Evolutionary conservation across 2,329 filamentous ascomycete genomes (phyloP), one percentile per base, ranked within the genome.

Genomic region (Colletotrichum chlorophyti): DNA sequence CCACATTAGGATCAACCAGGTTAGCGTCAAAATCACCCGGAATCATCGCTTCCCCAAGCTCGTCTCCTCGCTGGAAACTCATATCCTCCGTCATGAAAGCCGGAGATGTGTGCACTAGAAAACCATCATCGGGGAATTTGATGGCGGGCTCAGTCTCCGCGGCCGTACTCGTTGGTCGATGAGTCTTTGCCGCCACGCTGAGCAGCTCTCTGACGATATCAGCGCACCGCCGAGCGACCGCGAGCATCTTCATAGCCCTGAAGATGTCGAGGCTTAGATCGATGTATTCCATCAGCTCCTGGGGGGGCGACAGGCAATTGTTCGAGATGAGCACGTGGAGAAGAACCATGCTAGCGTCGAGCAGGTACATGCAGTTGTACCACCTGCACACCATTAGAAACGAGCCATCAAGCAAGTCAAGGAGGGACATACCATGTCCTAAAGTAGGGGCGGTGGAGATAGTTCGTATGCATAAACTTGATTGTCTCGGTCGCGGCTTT

Each of bases 291-390:
- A 60, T 60, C 6, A 60, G 43, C 15, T 57, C 43, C 12, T 60
- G 37, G 14, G 43, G 31, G 5, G 57, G 52, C 37, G 57, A 49
- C 2, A 51, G 57, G 26, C 51, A 55, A 19, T 55, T 57, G 38
- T 60, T 60, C 12, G 57, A 55, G 15, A 60, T 60, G 38, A 60
- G 51, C 7, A 57, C 51, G 31, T 60, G 57, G 3, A 60, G 42
- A 15, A 60, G 43, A 4, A 60, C 57, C 57, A 60, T 60, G 43
- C 57, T 49, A 14, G 57, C 57, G 19, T 60, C 57, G 21, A 60
- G 51, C 2, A 60, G 43, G 21, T 60, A 60, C 57, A 60, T 60
- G 51, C 57, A 60, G 38, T 60, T 60, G 21, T 60, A 60, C 57
- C 57, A 60, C 57, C 57, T 60, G 4, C 11, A 10, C 5, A 9